These are phyloP conservation scores for Populus deltoides DNA, from an alignment of 345 rosid species.

Conservation along the genomic window DNA sequence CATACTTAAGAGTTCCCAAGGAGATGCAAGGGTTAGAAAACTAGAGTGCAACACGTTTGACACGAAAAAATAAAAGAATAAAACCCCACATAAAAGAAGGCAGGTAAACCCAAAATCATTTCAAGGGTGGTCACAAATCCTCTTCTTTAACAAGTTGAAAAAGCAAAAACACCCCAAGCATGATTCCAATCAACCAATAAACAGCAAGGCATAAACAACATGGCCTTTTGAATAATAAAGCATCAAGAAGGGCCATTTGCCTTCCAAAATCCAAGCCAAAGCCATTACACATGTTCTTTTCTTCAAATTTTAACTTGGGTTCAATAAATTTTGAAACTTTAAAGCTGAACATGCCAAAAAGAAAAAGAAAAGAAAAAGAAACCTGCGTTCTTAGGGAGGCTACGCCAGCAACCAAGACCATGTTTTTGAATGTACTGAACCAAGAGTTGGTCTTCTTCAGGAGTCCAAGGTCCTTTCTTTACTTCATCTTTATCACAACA, in stretches of 20 bases:
- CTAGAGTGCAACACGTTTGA: not conserved
- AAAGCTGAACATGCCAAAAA: not conserved
- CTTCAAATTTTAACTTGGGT: not conserved
- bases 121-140: not conserved
- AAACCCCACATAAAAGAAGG: not conserved
- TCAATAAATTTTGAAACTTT: not conserved
- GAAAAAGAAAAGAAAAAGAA: no score
- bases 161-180: not conserved
- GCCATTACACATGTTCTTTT: not conserved
- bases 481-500: slow-evolving; percentile 35
- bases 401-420: slow-evolving; percentile 39
- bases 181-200: not conserved
- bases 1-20: not conserved
- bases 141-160: not conserved
- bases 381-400: slow-evolving; percentile 35
- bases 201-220: not conserved
- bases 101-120: slow-evolving; percentile 5
- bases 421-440: slow-evolving; percentile 19
- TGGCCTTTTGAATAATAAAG: not conserved
- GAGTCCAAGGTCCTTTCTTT: slow-evolving; percentile 38
- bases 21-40: not conserved
- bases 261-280: not conserved
- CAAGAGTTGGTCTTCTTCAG: slow-evolving; percentile 33
- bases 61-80: not conserved
- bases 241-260: not conserved